Percentiles rank a stretch among this genome's conserved stretches.
Conservation (phyloP, 345 rosid species). For the Melaleuca alternifolia region DNA sequence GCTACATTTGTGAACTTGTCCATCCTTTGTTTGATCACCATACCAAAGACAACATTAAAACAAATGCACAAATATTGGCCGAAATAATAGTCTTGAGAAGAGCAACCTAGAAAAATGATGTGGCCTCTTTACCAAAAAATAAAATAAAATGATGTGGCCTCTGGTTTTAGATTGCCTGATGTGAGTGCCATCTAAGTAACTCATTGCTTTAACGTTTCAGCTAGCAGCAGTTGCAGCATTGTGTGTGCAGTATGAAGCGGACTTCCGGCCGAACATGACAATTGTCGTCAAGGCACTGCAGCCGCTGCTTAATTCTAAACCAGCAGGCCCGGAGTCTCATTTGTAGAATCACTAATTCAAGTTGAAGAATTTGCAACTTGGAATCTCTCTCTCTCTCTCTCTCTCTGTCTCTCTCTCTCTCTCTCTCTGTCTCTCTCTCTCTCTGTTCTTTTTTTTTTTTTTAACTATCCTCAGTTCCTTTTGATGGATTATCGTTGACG, state of each 20-base stretch:
- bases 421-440: background rate
- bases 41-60: background rate
- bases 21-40: background rate
- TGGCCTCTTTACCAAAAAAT: no score
- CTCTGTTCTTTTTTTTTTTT: background rate
- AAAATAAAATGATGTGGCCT: background rate
- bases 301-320: constrained; percentile 71
- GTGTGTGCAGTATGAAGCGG: constrained; percentile 93
- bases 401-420: background rate
- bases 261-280: constrained; percentile 94
- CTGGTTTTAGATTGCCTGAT: background rate
- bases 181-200: background rate
- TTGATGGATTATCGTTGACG: background rate
- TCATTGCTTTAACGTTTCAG: constrained; percentile 18
- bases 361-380: background rate
- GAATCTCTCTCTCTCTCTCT: background rate
- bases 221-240: constrained; percentile 94
- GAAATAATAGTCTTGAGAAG: background rate
- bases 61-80: background rate
- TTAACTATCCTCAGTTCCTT: background rate
- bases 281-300: constrained; percentile 92
- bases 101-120: background rate
- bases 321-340: constrained; percentile 37
- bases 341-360: constrained; percentile 6
- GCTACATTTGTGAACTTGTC: background rate